Percentiles rank a stretch among this genome's conserved stretches.
These are phyloP conservation scores for Darksidea phi DNA, from an alignment of 495 filamentous ascomycete genomes.

Conservation along the genomic window DNA sequence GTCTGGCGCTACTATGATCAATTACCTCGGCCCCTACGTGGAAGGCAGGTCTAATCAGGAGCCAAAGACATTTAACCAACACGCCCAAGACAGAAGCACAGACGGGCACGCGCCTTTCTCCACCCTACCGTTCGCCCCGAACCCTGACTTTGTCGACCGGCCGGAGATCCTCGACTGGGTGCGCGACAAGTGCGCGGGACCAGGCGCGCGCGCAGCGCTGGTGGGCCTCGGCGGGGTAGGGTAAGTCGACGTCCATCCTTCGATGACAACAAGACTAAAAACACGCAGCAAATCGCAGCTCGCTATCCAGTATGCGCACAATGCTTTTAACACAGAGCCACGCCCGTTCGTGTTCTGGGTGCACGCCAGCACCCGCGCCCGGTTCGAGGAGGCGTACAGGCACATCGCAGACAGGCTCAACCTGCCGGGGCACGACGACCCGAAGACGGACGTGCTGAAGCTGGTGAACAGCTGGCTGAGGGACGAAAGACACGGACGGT, in stretches of 20 bases:
- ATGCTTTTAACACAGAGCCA: conserved; percentile 35
- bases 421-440: conserved; percentile 6
- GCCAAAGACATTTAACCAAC: no score
- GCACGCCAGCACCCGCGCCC: conserved; percentile 37
- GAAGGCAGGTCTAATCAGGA: no score
- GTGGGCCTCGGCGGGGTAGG: conserved; percentile 50
- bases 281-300: conserved; percentile 54
- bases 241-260: conserved; percentile 34
- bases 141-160: conserved; percentile 48
- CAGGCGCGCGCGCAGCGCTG: conserved; percentile 33
- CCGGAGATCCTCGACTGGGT: conserved; percentile 43
- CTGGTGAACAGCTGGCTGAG: conserved; percentile 27
- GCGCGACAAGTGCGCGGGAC: conserved; percentile 33
- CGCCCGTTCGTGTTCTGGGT: conserved; percentile 39
- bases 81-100: no score
- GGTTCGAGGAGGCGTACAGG: conserved; percentile 36
- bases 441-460: conserved; percentile 7
- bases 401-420: conserved; percentile 33
- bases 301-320: conserved; percentile 53
- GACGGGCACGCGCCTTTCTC: conserved; percentile 26
- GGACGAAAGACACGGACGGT: conserved; percentile 24
- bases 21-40: no score
- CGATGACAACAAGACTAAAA: conserved; percentile 3
- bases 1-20: no score
- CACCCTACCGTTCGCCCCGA: conserved; percentile 42